These are phyloP conservation scores for Ulota crispa DNA, from an alignment of 225 moss, liverwort and hornwort species.

Conservation along the genomic window DNA sequence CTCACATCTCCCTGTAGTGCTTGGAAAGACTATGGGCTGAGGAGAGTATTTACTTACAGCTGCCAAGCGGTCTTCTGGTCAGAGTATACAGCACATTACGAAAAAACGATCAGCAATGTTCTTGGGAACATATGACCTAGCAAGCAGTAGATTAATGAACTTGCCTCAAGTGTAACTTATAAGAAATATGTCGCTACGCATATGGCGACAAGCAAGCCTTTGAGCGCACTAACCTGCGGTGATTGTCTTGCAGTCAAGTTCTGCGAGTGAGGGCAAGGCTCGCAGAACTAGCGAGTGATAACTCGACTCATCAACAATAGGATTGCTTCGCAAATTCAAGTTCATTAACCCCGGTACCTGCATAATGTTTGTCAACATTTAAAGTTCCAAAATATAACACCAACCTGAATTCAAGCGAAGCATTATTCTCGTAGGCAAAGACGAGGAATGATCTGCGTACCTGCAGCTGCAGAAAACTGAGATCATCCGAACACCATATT, in stretches of 20 bases:
- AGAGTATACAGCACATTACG: constrained; percentile 19
- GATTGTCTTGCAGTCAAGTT: constrained; percentile 74
- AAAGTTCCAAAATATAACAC: neutral
- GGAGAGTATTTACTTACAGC: constrained; percentile 53
- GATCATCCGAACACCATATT: constrained; percentile 64
- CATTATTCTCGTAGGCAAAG: neutral
- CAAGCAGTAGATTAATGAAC: neutral
- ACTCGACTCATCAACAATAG: constrained; percentile 63
- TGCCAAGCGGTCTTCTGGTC: constrained; percentile 65
- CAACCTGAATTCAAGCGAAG: constrained; percentile 4
- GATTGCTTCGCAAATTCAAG: constrained; percentile 82
- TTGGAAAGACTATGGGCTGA: constrained; percentile 52
- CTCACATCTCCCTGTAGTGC: constrained; percentile 35
- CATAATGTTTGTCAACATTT: constrained; percentile 12
- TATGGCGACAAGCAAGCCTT: neutral
- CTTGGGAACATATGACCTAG: neutral
- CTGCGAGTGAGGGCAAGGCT: constrained; percentile 60
- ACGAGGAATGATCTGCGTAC: constrained; percentile 35
- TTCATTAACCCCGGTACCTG: constrained; percentile 70
- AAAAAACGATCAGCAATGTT: constrained; percentile 13
- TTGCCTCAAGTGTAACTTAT: neutral
- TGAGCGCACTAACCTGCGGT: constrained; percentile 48
- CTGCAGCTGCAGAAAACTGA: constrained; percentile 61
- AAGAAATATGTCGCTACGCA: neutral
- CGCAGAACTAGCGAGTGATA: constrained; percentile 63